A percentile compares a stretch with the other conserved stretches of the same genome.
Conservation (phyloP, 768 basidiomycete genomes). For the Pleurotus salmoneostramineus region DNA sequence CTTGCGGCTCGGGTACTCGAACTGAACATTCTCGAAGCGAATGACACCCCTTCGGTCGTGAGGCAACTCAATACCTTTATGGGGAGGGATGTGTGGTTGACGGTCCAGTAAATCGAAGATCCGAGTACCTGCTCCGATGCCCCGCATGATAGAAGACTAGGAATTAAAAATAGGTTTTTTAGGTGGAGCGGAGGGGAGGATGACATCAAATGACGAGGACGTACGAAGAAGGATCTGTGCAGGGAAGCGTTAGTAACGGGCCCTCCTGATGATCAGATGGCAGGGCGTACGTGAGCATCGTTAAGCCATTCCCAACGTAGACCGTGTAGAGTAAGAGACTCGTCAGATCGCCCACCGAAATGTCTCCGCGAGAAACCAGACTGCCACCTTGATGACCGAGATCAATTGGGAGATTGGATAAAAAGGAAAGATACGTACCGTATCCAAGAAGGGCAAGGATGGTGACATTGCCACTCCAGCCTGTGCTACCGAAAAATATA, state of each 20-base stretch:
- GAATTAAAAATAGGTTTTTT: neutral
- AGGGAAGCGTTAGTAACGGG: conserved; percentile 3
- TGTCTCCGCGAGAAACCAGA: conserved; percentile 82
- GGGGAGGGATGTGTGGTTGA: conserved; percentile 65
- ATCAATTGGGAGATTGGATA: neutral
- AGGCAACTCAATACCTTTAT: conserved; percentile 54
- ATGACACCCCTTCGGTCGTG: conserved; percentile 61
- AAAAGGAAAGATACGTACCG: conserved; percentile 41
- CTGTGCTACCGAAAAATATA: conserved; percentile 89
- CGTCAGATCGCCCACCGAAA: conserved; percentile 90
- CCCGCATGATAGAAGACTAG: conserved; percentile 93
- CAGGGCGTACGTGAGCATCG: conserved; percentile 70
- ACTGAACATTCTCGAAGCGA: conserved; percentile 78
- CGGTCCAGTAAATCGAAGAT: conserved; percentile 94
- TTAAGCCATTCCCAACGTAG: conserved; percentile 78
- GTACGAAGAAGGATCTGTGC: conserved; percentile 46
- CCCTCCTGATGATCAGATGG: conserved; percentile 7
- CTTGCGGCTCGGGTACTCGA: conserved; percentile 86
- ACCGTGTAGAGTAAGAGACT: conserved; percentile 88
- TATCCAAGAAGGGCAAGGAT: conserved; percentile 87
- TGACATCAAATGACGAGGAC: conserved; percentile 35
- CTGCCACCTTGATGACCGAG: conserved; percentile 62
- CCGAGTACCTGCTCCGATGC: conserved; percentile 87
- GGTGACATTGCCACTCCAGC: conserved; percentile 93
- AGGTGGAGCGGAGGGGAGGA: conserved; percentile 15